These are phyloP conservation scores for Apiotrichum akiyoshidainum DNA, from an alignment of 1,284 basidiomycete species.

Conservation along the genomic window DNA sequence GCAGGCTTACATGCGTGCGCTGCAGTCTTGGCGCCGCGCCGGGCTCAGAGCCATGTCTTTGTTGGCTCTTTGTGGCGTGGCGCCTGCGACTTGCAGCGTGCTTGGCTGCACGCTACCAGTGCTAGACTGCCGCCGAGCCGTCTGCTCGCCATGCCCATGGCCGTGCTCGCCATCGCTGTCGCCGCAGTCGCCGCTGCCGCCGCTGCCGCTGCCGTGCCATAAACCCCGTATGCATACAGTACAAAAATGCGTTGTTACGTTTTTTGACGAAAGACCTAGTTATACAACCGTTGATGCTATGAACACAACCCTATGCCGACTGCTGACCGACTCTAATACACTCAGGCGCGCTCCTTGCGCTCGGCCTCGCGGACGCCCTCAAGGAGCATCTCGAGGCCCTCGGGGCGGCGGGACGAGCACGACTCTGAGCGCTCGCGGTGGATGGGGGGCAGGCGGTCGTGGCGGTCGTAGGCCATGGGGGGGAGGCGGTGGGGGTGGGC, in stretches of 20 bases:
- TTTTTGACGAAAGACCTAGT: background rate
- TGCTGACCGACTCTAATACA: background rate
- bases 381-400: conserved; percentile 25
- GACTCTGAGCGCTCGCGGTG: conserved; percentile 10
- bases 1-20: too few species aligned
- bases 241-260: background rate
- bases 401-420: conserved; percentile 1
- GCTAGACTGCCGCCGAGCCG: too few species aligned
- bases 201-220: background rate
- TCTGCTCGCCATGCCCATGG: too few species aligned
- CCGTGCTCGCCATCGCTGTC: too few species aligned
- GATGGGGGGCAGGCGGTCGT: conserved; percentile 6
- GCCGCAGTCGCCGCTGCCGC: background rate
- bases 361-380: conserved; percentile 25
- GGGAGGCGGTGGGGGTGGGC: conserved; percentile 9
- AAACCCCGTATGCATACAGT: conserved; percentile 2
- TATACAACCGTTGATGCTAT: background rate
- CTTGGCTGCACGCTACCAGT: too few species aligned
- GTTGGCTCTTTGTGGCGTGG: too few species aligned
- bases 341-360: conserved; percentile 19
- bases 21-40: too few species aligned
- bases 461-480: conserved; percentile 12
- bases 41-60: too few species aligned
- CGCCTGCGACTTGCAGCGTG: too few species aligned
- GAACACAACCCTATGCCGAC: background rate